A percentile compares a stretch with the other conserved stretches of the same genome.
These are phyloP conservation scores for Phytopythium oedochilum DNA, from an alignment of 352 stramenopile genomes.

Conservation along the genomic window DNA sequence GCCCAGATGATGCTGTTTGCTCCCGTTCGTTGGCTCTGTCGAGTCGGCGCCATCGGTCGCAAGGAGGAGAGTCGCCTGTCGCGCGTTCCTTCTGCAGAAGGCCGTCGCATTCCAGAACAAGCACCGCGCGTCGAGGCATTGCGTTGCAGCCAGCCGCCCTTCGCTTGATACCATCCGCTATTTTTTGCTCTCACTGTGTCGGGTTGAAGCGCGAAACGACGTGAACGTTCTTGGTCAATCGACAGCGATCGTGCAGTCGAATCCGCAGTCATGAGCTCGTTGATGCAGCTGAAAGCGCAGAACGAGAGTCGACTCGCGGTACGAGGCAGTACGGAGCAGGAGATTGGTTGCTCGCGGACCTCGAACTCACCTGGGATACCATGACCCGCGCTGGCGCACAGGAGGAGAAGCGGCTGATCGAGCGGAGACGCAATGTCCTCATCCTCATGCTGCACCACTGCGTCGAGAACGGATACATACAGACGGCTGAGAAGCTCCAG, in stretches of 20 bases:
- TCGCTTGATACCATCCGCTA: neutral
- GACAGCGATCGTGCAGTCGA: neutral
- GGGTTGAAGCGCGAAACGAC: neutral
- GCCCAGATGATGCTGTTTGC: too few species aligned
- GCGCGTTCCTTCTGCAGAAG: neutral
- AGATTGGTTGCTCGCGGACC: too few species aligned
- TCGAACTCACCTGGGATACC: neutral
- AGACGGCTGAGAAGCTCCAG: slow-evolving; percentile 83
- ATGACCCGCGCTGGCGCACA: slow-evolving; percentile 7
- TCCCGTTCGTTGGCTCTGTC: neutral
- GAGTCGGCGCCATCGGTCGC: neutral
- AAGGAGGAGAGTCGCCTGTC: neutral
- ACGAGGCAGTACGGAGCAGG: slow-evolving; percentile 2
- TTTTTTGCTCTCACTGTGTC: neutral
- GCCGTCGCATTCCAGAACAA: too few species aligned
- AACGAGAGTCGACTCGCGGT: slow-evolving; percentile 78
- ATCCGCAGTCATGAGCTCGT: slow-evolving; percentile 52
- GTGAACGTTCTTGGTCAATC: neutral
- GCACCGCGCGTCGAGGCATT: too few species aligned
- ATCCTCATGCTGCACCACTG: slow-evolving; percentile 86
- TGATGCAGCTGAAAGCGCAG: slow-evolving; percentile 79
- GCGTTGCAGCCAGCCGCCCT: too few species aligned
- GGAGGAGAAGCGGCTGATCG: slow-evolving; percentile 86
- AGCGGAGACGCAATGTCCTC: slow-evolving; percentile 83
- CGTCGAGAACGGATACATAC: slow-evolving; percentile 79